phyloP scores from a whole-genome alignment of 78 protist species.

The Anaeramoeba ignava region DNA sequence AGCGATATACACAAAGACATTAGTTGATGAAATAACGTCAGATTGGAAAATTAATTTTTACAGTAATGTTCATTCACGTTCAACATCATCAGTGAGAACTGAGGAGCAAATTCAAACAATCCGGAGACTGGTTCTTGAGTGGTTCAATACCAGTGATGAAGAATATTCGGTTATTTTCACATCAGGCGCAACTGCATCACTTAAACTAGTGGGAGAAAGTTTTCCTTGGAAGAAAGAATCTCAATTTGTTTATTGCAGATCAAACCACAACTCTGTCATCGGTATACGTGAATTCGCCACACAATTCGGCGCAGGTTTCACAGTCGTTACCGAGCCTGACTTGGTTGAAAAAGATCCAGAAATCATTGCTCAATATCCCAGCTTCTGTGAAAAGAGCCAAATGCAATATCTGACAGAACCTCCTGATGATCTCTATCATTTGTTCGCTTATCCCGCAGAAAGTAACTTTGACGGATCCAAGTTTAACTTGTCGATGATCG shows the following conservation, averaged over 20 bases:
- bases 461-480: conserved; percentile 40
- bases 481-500: not conserved
- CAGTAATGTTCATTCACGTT: conserved; percentile 34
- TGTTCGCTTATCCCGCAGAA: conserved; percentile 55
- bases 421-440: conserved; percentile 15
- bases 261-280: conserved; percentile 46
- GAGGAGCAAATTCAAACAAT: not conserved
- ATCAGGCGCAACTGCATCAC: conserved; percentile 53
- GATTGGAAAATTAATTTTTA: conserved; percentile 17
- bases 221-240: conserved; percentile 48
- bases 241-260: conserved; percentile 21
- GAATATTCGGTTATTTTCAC: conserved; percentile 66
- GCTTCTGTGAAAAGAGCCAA: not conserved
- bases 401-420: not conserved
- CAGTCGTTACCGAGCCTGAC: not conserved
- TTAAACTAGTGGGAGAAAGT: conserved; percentile 57
- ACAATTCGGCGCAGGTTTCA: not conserved
- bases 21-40: not conserved
- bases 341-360: not conserved
- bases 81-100: conserved; percentile 16
- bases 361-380: not conserved
- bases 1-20: not conserved
- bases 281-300: conserved; percentile 37
- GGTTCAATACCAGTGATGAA: conserved; percentile 35
- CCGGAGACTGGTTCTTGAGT: conserved; percentile 25